phyloP scores from a whole-genome alignment of 2,329 filamentous ascomycete species.

The Colletotrichum chlorophyti region DNA sequence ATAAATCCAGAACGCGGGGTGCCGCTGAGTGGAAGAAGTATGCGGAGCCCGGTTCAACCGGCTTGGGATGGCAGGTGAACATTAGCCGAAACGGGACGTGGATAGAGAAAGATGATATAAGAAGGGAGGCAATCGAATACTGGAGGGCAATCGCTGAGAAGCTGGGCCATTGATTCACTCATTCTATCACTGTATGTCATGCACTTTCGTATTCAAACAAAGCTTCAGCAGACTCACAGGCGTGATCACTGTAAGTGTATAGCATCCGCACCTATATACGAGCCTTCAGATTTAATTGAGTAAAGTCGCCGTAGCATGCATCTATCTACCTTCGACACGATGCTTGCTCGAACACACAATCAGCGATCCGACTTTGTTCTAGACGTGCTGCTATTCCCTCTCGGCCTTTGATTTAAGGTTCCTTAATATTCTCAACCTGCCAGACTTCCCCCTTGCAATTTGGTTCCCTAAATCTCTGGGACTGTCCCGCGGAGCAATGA shows the following conservation, averaged over 20 bases:
- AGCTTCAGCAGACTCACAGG: too few species aligned
- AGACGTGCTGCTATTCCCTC: too few species aligned
- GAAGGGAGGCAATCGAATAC: slow-evolving; percentile 11
- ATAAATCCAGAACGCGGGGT: slow-evolving; percentile 30
- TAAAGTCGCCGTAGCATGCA: too few species aligned
- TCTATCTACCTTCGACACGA: too few species aligned
- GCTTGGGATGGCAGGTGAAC: slow-evolving; percentile 6
- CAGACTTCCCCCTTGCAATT: not conserved
- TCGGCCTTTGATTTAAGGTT: not conserved
- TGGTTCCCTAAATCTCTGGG: not conserved
- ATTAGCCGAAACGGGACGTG: slow-evolving; percentile 1
- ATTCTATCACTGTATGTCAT: not conserved
- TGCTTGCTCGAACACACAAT: too few species aligned
- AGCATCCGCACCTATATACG: too few species aligned
- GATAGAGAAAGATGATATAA: not conserved
- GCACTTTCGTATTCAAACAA: too few species aligned
- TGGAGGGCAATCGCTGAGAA: slow-evolving; percentile 3
- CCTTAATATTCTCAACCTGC: not conserved
- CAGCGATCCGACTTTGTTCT: too few species aligned
- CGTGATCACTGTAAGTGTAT: too few species aligned
- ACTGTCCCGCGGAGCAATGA: not conserved
- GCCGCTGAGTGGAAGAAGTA: slow-evolving; percentile 32
- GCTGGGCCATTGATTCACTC: not conserved
- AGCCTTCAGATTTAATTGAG: too few species aligned
- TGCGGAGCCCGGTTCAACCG: not conserved